Conservation (phyloP, 257 asterid species). For the Nicotiana sylvestris region DNA sequence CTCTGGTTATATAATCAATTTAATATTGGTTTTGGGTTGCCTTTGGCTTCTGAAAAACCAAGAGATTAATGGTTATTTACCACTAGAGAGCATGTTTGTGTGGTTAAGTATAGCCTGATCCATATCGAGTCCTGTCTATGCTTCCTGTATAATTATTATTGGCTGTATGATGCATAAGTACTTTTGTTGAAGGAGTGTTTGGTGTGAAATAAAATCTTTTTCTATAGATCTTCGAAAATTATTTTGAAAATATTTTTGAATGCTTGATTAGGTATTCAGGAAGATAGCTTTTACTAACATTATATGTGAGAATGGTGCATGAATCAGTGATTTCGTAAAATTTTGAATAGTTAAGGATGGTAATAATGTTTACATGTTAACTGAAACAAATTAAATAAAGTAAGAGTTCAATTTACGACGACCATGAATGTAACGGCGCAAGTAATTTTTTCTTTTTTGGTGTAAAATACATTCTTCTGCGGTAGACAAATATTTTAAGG, state of each 20-base stretch:
- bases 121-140: background rate
- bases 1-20: too few species aligned
- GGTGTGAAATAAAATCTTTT: background rate
- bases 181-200: background rate
- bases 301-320: background rate
- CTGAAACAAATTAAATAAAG: background rate
- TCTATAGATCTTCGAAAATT: background rate
- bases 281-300: background rate
- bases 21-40: too few species aligned
- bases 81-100: too few species aligned
- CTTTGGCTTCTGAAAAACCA: too few species aligned
- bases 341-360: background rate
- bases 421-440: too few species aligned
- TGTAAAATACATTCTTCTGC: too few species aligned
- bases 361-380: background rate
- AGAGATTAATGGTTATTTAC: too few species aligned
- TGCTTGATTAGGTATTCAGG: background rate
- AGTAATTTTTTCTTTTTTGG: too few species aligned
- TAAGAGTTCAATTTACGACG: background rate
- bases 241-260: background rate
- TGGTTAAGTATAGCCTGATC: too few species aligned
- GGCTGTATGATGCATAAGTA: background rate
- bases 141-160: background rate
- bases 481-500: too few species aligned
- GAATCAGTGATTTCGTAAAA: background rate